A percentile compares a stretch with the other conserved stretches of the same genome.
Conservation (phyloP, 2,329 filamentous ascomycete genomes). For the Colletotrichum orchidophilum region DNA sequence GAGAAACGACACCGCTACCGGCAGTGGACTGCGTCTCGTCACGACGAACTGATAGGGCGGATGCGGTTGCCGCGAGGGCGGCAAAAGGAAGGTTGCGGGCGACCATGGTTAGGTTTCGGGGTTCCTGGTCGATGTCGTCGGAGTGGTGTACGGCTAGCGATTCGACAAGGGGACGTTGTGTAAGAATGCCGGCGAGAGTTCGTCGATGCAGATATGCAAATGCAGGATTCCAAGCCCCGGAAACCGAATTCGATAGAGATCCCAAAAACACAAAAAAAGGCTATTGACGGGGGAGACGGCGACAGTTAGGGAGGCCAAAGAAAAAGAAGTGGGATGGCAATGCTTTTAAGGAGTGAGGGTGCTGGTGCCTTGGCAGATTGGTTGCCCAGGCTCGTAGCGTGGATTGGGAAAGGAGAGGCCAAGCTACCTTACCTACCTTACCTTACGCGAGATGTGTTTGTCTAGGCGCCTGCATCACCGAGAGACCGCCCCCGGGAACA, state of each 20-base stretch:
- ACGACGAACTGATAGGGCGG: conserved; percentile 9
- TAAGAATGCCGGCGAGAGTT: neutral
- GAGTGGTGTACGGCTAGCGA: neutral
- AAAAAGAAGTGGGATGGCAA: conserved; percentile 29
- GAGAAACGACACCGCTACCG: conserved; percentile 28
- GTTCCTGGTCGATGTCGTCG: neutral
- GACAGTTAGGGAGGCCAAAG: neutral
- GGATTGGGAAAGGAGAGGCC: neutral
- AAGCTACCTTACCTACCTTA: no score
- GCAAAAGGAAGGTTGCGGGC: conserved; percentile 10
- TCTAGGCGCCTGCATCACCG: conserved; percentile 14
- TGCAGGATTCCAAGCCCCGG: neutral
- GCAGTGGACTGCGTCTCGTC: conserved; percentile 7
- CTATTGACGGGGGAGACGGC: neutral
- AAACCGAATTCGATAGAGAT: conserved; percentile 13
- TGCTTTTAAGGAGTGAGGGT: conserved; percentile 17
- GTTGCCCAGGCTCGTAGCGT: conserved; percentile 18
- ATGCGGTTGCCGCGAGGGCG: conserved; percentile 17
- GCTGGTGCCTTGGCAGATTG: conserved; percentile 24
- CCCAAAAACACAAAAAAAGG: neutral
- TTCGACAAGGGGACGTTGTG: neutral
- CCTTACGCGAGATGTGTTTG: neutral
- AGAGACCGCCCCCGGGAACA: neutral
- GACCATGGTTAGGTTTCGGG: conserved; percentile 8
- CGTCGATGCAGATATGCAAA: neutral